Conservation (phyloP, 2,329 filamentous ascomycete species). For the Penicillium corylophilum region DNA sequence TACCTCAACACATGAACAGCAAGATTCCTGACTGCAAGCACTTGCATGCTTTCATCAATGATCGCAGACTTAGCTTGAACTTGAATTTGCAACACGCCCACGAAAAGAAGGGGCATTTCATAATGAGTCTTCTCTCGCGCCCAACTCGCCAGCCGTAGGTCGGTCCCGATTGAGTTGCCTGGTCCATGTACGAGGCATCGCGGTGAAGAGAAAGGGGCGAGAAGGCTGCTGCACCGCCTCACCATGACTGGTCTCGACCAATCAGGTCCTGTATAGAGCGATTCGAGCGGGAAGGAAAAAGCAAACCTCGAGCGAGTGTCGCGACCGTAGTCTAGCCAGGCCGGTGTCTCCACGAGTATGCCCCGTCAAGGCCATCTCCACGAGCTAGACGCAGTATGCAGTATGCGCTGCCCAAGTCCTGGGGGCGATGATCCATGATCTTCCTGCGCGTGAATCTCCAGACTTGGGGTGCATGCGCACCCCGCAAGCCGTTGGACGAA, state of each 20-base stretch:
- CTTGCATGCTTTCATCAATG: too few relatives aligned
- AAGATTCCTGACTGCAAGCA: background rate
- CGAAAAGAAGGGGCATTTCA: background rate
- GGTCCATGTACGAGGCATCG: background rate
- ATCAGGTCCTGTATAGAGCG: slow-evolving; percentile 6
- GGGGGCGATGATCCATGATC: slow-evolving; percentile 2
- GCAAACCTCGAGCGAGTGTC: slow-evolving; percentile 12
- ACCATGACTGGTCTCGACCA: slow-evolving; percentile 6
- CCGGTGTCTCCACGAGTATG: background rate
- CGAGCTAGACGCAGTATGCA: slow-evolving; percentile 11
- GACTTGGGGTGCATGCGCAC: slow-evolving; percentile 2
- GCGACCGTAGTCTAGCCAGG: background rate
- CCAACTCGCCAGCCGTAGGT: background rate
- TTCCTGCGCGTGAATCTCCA: background rate
- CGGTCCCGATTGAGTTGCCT: slow-evolving; percentile 2
- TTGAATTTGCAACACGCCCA: background rate
- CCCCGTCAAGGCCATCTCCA: background rate
- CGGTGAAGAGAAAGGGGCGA: slow-evolving; percentile 4
- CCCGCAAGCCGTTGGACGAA: slow-evolving; percentile 7
- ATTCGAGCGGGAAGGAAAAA: slow-evolving; percentile 13
- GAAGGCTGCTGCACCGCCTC: slow-evolving; percentile 10
- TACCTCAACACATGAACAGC: background rate
- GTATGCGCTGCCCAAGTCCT: background rate
- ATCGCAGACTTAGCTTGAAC: background rate
- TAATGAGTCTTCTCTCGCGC: background rate